phyloP scores from a whole-genome alignment of 352 stramenopile species.

The Pelagophyceae sp. region DNA sequence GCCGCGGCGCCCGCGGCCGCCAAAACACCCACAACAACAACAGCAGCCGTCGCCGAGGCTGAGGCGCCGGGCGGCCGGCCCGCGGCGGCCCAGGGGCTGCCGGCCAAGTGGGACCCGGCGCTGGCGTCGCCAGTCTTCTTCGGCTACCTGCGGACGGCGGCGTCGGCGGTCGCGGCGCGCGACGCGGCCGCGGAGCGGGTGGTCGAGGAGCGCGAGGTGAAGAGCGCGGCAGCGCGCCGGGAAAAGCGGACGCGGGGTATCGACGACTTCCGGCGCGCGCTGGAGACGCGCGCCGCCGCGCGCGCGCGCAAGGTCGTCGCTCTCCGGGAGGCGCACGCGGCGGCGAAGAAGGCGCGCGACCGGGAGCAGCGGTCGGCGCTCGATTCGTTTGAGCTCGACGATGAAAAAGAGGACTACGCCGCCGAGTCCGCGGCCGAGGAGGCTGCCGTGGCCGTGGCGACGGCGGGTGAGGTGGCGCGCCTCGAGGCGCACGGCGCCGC shows the following conservation, averaged over 20 bases:
- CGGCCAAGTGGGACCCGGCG: constrained; percentile 20
- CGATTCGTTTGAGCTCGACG: neutral
- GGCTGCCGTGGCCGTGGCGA: neutral
- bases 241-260: constrained; percentile 20
- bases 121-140: constrained; percentile 24
- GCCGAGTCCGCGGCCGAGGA: constrained; percentile 20
- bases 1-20: neutral
- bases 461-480: neutral
- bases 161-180: neutral
- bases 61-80: constrained; percentile 8
- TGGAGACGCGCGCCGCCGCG: neutral
- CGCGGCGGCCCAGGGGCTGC: neutral
- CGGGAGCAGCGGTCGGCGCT: neutral
- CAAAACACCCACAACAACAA: neutral
- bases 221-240: neutral
- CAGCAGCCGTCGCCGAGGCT: neutral
- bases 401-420: neutral
- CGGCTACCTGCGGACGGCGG: constrained; percentile 13
- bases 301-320: constrained; percentile 21
- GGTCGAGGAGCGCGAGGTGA: neutral
- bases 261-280: constrained; percentile 9
- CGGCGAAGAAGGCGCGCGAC: constrained; percentile 1
- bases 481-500: neutral
- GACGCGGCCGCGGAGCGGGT: neutral
- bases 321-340: constrained; percentile 17